phyloP scores from a whole-genome alignment of 2,329 filamentous ascomycete genomes.

The Xylariaceae sp. region DNA sequence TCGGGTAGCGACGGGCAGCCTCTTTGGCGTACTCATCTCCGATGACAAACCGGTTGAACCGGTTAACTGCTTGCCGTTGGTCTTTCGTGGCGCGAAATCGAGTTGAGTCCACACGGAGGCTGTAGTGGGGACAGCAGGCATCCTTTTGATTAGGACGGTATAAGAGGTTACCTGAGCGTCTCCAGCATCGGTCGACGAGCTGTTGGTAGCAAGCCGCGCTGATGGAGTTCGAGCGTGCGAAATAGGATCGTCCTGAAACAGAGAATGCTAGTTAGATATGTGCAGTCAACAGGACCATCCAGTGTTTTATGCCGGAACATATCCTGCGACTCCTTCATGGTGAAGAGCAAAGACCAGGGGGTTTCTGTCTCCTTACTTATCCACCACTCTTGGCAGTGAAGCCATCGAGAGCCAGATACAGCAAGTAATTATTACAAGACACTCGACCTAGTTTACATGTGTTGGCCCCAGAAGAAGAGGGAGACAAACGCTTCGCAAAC shows the following conservation, averaged over 20 bases:
- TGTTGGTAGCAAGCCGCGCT: conserved; percentile 63
- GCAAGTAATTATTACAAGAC: no score
- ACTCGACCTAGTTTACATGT: no score
- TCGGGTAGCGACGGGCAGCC: conserved; percentile 58
- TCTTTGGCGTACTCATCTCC: conserved; percentile 64
- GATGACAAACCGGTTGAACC: conserved; percentile 66
- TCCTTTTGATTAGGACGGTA: conserved; percentile 73
- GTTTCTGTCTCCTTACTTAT: no score
- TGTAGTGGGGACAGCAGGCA: conserved; percentile 91
- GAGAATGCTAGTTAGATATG: conserved; percentile 24
- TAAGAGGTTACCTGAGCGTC: conserved; percentile 63
- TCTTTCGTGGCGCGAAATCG: conserved; percentile 62
- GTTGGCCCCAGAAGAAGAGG: conserved; percentile 13
- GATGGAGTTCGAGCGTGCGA: conserved; percentile 56
- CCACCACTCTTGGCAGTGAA: no score
- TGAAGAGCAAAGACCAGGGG: no score
- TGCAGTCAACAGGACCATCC: conserved; percentile 19
- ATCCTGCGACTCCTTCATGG: conserved; percentile 17
- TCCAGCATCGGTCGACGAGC: conserved; percentile 71
- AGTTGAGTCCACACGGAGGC: conserved; percentile 64
- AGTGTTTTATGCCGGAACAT: conserved; percentile 8
- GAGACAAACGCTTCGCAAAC: conserved; percentile 42
- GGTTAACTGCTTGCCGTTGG: conserved; percentile 70
- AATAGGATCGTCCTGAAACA: conserved; percentile 64
- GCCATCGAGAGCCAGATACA: no score